Conservation (phyloP, 257 asterid species). For the Thymus quinquecostatus region DNA sequence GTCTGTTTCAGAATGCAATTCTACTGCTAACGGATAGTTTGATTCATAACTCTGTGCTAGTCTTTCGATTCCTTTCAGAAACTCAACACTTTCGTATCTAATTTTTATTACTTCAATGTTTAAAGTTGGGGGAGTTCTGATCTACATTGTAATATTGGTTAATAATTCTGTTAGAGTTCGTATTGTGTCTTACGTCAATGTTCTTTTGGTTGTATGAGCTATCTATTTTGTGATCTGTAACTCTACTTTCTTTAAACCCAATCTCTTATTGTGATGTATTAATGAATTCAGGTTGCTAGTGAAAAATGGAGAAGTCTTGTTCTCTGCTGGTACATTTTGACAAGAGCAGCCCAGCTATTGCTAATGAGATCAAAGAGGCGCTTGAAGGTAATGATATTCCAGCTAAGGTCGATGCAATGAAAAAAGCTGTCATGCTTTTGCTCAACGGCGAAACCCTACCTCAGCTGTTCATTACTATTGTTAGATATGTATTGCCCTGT, state of each 20-base stretch:
- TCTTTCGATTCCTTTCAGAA: neutral
- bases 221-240: neutral
- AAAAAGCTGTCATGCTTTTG: constrained; percentile 87
- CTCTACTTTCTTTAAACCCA: neutral
- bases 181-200: neutral
- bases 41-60: constrained; percentile 1
- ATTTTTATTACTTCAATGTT: neutral
- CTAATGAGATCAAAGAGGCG: constrained; percentile 98
- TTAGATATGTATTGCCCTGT: constrained; percentile 87
- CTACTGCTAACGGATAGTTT: constrained; percentile 6
- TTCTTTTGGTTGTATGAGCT: neutral
- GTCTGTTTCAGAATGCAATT: neutral
- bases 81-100: neutral
- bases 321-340: constrained; percentile 87
- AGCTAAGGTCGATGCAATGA: constrained; percentile 89
- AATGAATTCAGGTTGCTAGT: constrained; percentile 36
- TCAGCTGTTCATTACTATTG: constrained; percentile 84
- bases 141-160: neutral
- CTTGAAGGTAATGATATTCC: constrained; percentile 80
- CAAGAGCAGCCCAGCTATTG: constrained; percentile 89
- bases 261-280: constrained; percentile 1
- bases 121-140: constrained; percentile 3
- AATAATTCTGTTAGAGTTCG: neutral
- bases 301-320: constrained; percentile 86
- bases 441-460: constrained; percentile 96